Evolutionary conservation across 1,139 yeast species (phyloP).

Genomic region (Nakaseomyces kungkrabaensis): DNA sequence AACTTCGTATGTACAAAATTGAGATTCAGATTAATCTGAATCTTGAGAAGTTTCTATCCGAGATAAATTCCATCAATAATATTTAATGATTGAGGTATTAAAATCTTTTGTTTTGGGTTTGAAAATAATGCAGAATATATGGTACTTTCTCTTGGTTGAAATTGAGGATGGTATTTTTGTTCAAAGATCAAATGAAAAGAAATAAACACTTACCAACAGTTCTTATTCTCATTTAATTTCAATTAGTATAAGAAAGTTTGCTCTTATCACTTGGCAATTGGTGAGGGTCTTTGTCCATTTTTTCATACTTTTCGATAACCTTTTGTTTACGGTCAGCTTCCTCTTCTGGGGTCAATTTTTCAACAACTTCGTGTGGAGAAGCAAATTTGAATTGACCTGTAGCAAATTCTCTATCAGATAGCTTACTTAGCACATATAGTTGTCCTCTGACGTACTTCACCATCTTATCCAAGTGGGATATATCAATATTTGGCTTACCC

Average conservation of each 20-base stretch:
- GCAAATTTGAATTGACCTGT: conserved; percentile 80
- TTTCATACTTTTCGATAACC: conserved; percentile 38
- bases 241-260: conserved; percentile 50
- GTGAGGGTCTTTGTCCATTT: conserved; percentile 32
- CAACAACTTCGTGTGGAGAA: conserved; percentile 74
- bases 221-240: background rate
- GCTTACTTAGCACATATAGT: conserved; percentile 70
- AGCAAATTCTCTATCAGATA: conserved; percentile 87
- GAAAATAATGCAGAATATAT: background rate
- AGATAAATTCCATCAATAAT: background rate
- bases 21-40: background rate
- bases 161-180: background rate
- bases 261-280: conserved; percentile 56
- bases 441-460: conserved; percentile 85
- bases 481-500: conserved; percentile 73
- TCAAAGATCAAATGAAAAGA: background rate
- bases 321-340: conserved; percentile 36
- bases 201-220: too few relatives aligned
- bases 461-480: conserved; percentile 75
- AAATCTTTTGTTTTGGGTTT: background rate
- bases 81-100: background rate
- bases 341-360: conserved; percentile 56
- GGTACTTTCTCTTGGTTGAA: background rate
- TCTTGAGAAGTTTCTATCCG: background rate
- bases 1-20: background rate